These are phyloP conservation scores for Mycena latifolia DNA, from an alignment of 768 basidiomycete species.

Conservation along the genomic window DNA sequence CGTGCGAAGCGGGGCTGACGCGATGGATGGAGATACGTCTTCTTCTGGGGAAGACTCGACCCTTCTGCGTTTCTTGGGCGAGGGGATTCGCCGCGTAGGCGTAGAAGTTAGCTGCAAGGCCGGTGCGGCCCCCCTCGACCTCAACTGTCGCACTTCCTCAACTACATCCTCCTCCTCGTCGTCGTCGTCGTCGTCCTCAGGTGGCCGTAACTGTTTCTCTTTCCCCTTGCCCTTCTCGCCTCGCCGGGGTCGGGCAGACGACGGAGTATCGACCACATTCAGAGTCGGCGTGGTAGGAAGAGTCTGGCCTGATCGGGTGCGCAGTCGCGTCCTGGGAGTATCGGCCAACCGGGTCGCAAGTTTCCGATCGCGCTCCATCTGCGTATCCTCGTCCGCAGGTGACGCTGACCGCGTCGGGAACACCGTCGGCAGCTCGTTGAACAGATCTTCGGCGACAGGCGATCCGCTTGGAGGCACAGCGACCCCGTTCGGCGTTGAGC, in stretches of 20 bases:
- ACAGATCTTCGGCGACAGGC: constrained; percentile 18
- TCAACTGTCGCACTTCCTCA: constrained; percentile 13
- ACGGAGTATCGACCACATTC: neutral
- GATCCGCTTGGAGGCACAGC: constrained; percentile 9
- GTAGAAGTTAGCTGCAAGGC: constrained; percentile 22
- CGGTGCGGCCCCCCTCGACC: constrained; percentile 27
- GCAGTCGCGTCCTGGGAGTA: constrained; percentile 27
- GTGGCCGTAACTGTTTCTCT: constrained; percentile 26
- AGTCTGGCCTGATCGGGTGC: constrained; percentile 24
- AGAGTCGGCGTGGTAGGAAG: constrained; percentile 21
- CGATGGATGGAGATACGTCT: constrained; percentile 18
- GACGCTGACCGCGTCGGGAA: constrained; percentile 18
- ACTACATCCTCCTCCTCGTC: constrained; percentile 21
- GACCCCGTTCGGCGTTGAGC: constrained; percentile 26
- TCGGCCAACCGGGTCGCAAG: constrained; percentile 28
- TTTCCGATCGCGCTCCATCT: constrained; percentile 31
- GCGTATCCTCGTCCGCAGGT: constrained; percentile 16
- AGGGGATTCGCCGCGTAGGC: constrained; percentile 35
- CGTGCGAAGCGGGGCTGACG: constrained; percentile 20
- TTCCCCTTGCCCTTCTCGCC: constrained; percentile 35
- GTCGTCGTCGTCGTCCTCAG: constrained; percentile 26
- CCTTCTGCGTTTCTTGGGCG: constrained; percentile 60
- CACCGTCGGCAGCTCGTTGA: constrained; percentile 15
- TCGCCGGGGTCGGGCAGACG: constrained; percentile 9
- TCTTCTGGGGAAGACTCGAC: constrained; percentile 54